Evolutionary conservation across 371 early-diverging fungal species (phyloP), one percentile per base, ranked within the genome.

Genomic region (Catenaria anguillulae): DNA sequence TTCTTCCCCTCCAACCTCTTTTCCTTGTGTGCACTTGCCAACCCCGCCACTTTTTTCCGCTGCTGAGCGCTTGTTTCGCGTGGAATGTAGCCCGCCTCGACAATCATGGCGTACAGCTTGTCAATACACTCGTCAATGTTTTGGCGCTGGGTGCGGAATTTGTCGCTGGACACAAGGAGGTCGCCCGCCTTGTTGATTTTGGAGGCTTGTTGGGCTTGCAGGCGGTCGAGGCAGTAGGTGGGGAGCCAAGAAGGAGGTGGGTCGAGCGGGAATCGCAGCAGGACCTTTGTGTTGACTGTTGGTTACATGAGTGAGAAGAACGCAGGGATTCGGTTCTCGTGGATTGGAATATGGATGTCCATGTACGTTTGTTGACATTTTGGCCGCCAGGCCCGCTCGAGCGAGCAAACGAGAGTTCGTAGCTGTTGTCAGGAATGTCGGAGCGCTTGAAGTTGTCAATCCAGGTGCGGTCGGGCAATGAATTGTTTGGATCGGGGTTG

Each of bases 361-460:
- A n/a, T n/a, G n/a, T n/a, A n/a, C n/a, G 82, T 79, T 91, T 91
- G 78, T 92, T 93, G 45, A 93, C 93, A 68, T 92, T 92, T 66
- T 92, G 92, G 33, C 92, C 91, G 35, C 92, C 92, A 6, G 92
- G 88, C 1, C 90, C 90, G 68, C 87, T 81, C 62, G 79, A 76
- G 55, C 85, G 73, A 37, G 78, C 75, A 63, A 76, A 84, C 31
- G 73, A n/a, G 52, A 65, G 12, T 15, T 15, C 15, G 58, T 58
- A 58, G 17, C 36, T 17, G 26, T 19, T 36, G 6, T 8, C 8
- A 1, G 58, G 58, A 21, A 58, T 58, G 19, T n/a, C 8, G 31
- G 8, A 13, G 26, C 0, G 3, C 19, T 13, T 15, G 36, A 58
- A 58, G 5, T 2, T 8, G 58, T 40, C 40, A 36, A 42, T 58